Percentiles rank a stretch among this genome's conserved stretches.
phyloP scores from a whole-genome alignment of 306 rosid species.

The Alnus rubra region DNA sequence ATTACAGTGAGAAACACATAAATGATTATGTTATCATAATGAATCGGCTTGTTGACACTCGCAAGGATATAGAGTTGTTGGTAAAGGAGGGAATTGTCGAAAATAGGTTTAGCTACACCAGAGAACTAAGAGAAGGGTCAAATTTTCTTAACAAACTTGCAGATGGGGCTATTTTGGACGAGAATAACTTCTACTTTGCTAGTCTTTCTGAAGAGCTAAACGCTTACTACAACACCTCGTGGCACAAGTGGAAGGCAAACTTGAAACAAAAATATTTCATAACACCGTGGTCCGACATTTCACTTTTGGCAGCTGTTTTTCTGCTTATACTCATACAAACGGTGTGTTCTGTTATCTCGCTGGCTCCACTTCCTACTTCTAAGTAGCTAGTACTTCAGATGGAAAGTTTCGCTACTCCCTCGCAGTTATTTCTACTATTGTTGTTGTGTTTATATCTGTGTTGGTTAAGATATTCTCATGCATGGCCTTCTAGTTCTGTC shows the following conservation, averaged over 20 bases:
- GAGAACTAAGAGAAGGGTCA: constrained; percentile 5
- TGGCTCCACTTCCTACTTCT: too few species aligned
- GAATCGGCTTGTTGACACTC: constrained; percentile 21
- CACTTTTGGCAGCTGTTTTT: constrained; percentile 18
- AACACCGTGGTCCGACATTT: constrained; percentile 33
- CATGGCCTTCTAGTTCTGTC: too few species aligned
- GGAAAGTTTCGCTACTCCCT: too few species aligned
- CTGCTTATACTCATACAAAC: constrained; percentile 33
- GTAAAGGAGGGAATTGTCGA: constrained; percentile 12
- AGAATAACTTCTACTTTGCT: constrained; percentile 13
- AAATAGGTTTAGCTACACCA: constrained; percentile 18
- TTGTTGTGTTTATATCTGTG: too few species aligned
- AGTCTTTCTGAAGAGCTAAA: constrained; percentile 2
- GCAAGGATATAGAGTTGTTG: constrained; percentile 26
- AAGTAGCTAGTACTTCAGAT: too few species aligned
- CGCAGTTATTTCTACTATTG: too few species aligned
- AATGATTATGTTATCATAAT: constrained; percentile 23
- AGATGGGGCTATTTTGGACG: not conserved
- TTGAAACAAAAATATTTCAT: constrained; percentile 26
- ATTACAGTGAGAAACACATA: not conserved
- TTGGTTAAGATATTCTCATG: too few species aligned
- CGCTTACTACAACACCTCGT: not conserved
- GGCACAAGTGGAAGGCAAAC: constrained; percentile 20
- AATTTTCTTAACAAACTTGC: not conserved
- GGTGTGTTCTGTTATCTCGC: constrained; percentile 25